Base-by-base conservation (phyloP, 2,329 filamentous ascomycete genomes). In the Ceratocystis colombiana region DNA sequence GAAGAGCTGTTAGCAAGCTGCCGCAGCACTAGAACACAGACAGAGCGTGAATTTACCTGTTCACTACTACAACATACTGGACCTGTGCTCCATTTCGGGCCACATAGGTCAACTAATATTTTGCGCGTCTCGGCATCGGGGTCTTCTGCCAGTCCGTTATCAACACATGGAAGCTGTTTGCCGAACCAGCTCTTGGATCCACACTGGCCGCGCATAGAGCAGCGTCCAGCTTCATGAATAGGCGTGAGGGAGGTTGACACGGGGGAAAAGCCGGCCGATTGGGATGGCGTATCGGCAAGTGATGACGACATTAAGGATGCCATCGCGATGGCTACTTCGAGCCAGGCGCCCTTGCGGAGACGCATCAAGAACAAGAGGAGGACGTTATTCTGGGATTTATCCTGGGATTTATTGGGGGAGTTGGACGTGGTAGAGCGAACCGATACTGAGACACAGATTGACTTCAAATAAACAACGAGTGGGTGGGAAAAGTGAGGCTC, bases 151-250 rank as follows among this genome's bases (percentile, higher is more conserved):
- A 87, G 79, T 3, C 82, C 91, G 74, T 99, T 99, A 77, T 99
- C 93, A 15, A 92, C 86, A 74, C 94, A 99, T 3, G 94, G 94
- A 68, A 97, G 80, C 71, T 96, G 85, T 67, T 90, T 88, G 66
- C 91, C 90, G 72, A 97, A 97, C 74, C 94, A 88, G 69, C 88
- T 87, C 76, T 93, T 87, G 75, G 91, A 92, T 61, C 94, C 94
- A 74, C 94, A 99, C 69, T 95, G 88, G 6, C 91, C 91, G 62
- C 93, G 85, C 69, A 97, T 90, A 0, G 93, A 90, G 76, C 93
- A 97, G 70, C 93, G 84, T 50, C 93, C 93, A 62, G 87, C 80
- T 76, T 96, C 92, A 71, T 96, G 93, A 70, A 85, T 89, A 1
- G 80, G 79, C 0, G 82, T 85, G 67, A 69, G 62, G 12, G 10